These are phyloP conservation scores for Lophium mytilinum DNA, from an alignment of 495 filamentous ascomycete species.

Conservation along the genomic window DNA sequence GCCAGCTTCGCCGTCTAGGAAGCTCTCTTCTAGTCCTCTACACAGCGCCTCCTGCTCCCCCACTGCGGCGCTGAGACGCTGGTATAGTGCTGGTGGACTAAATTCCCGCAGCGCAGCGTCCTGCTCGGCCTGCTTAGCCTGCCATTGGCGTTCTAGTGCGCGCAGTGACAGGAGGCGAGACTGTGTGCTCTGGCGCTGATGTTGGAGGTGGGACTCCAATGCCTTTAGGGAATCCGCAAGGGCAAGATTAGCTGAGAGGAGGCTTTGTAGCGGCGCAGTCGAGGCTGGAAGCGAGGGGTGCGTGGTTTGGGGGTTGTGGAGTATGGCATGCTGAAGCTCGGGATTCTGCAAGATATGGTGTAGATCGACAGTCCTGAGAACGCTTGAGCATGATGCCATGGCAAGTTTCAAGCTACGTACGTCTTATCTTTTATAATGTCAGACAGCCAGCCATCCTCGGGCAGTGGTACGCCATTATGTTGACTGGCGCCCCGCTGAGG, in stretches of 20 bases:
- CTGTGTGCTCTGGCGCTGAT: slow-evolving; percentile 60
- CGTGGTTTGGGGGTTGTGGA: slow-evolving; percentile 52
- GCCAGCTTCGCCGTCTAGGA: slow-evolving; percentile 56
- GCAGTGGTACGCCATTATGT: slow-evolving; percentile 16
- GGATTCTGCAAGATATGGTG: slow-evolving; percentile 30
- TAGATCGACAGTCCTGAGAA: slow-evolving; percentile 32
- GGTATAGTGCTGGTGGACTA: slow-evolving; percentile 74
- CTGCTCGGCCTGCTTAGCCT: slow-evolving; percentile 78
- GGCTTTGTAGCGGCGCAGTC: slow-evolving; percentile 47
- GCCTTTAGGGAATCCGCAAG: slow-evolving; percentile 52
- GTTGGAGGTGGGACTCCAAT: slow-evolving; percentile 51
- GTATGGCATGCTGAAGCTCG: slow-evolving; percentile 32
- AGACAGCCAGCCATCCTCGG: slow-evolving; percentile 36
- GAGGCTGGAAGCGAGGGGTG: slow-evolving; percentile 53
- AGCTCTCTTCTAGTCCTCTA: slow-evolving; percentile 79
- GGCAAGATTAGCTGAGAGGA: slow-evolving; percentile 61
- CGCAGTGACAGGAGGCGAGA: slow-evolving; percentile 73
- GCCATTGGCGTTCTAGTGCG: slow-evolving; percentile 85
- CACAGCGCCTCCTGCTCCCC: slow-evolving; percentile 79
- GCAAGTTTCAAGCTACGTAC: slow-evolving; percentile 20
- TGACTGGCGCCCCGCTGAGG: slow-evolving; percentile 7
- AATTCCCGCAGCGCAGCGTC: slow-evolving; percentile 78
- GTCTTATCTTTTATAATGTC: slow-evolving; percentile 32
- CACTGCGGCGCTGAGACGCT: slow-evolving; percentile 62
- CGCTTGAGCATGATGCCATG: background rate